Evolutionary conservation across 2,329 filamentous ascomycete species (phyloP).

Genomic region (Coniochaeta sp.): DNA sequence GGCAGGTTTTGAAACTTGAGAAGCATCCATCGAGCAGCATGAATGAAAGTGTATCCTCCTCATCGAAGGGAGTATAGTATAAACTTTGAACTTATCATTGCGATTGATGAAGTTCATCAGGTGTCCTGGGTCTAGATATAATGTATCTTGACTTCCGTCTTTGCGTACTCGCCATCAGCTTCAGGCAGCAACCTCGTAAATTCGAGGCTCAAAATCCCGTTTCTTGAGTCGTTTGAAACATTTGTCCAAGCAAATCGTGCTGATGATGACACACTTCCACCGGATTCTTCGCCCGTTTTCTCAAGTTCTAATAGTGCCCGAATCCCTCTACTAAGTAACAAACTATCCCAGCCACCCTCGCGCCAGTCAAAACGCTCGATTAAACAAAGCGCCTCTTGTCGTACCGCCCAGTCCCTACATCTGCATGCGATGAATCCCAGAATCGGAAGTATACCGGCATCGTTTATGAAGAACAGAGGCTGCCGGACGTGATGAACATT

Average conservation of each 20-base stretch:
- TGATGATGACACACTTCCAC: slow-evolving; percentile 4
- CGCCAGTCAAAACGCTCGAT: slow-evolving; percentile 11
- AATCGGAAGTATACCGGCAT: slow-evolving; percentile 14
- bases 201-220: slow-evolving; percentile 14
- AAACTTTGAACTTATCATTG: not conserved
- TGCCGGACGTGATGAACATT: not conserved
- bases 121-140: not conserved
- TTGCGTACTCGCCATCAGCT: slow-evolving; percentile 12
- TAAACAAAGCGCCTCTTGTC: slow-evolving; percentile 12
- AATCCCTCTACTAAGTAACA: slow-evolving; percentile 12
- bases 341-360: slow-evolving; percentile 18
- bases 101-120: not conserved
- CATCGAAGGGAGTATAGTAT: no score
- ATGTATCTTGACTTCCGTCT: not conserved
- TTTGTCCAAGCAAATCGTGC: slow-evolving; percentile 17
- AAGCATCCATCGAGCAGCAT: no score
- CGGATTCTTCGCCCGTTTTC: not conserved
- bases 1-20: no score
- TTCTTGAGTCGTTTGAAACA: slow-evolving; percentile 18
- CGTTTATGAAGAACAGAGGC: slow-evolving; percentile 16
- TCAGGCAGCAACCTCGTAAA: slow-evolving; percentile 15
- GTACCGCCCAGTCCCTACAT: slow-evolving; percentile 12
- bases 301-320: slow-evolving; percentile 14
- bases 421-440: slow-evolving; percentile 16
- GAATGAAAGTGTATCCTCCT: no score